phyloP scores from a whole-genome alignment of 2,329 filamentous ascomycete species.

The Arthrobotrys pseudoclavata region DNA sequence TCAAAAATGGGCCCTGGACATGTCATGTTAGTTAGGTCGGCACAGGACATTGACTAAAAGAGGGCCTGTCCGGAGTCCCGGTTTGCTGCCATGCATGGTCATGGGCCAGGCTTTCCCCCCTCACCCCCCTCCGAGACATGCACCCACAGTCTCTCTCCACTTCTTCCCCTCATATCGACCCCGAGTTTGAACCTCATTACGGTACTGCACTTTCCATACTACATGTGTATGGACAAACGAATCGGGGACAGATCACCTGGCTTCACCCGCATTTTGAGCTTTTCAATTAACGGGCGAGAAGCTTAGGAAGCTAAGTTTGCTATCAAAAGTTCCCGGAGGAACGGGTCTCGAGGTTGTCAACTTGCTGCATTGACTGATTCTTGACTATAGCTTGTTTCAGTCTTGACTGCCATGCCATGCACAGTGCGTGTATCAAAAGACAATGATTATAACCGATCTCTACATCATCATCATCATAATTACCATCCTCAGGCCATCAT shows the following conservation, averaged over 20 bases:
- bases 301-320: conserved; percentile 6
- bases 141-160: conserved; percentile 3
- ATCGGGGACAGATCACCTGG: conserved; percentile 60
- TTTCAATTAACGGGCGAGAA: neutral
- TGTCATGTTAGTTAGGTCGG: conserved; percentile 1
- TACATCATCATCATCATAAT: conserved; percentile 24
- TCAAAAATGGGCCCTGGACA: conserved; percentile 21
- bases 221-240: neutral
- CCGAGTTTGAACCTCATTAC: conserved; percentile 14
- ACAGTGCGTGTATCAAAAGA: neutral
- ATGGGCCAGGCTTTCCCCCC: conserved; percentile 15
- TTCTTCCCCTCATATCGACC: neutral
- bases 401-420: conserved; percentile 19
- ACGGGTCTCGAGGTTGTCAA: conserved; percentile 10
- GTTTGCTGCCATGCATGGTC: conserved; percentile 19
- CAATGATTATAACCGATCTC: conserved; percentile 2
- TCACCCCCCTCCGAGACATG: conserved; percentile 30
- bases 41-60: neutral
- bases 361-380: conserved; percentile 21
- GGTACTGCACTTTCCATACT: no score
- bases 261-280: conserved; percentile 19
- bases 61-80: conserved; percentile 15
- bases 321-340: conserved; percentile 34
- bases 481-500: conserved; percentile 27
- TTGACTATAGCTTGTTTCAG: conserved; percentile 34